Evolutionary conservation across 768 basidiomycete genomes (phyloP).

Genomic region (Suillus bovinus): DNA sequence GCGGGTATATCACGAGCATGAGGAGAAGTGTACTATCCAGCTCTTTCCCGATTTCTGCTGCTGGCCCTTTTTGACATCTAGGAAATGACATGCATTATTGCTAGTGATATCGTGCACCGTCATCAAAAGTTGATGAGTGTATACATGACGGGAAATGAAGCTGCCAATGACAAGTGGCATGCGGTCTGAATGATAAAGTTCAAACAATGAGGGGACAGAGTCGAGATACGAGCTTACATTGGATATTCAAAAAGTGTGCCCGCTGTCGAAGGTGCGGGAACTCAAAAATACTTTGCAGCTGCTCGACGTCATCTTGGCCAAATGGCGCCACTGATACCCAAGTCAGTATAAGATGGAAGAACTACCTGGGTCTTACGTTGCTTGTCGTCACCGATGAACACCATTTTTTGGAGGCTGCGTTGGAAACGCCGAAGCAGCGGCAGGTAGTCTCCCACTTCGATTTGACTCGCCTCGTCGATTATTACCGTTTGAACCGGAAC

Average conservation of each 20-base stretch:
- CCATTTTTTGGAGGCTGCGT: conserved; percentile 31
- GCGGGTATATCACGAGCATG: not conserved
- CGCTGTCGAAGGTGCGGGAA: conserved; percentile 51
- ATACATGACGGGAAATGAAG: conserved; percentile 68
- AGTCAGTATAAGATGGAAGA: conserved; percentile 9
- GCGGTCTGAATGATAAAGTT: conserved; percentile 53
- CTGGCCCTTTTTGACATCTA: conserved; percentile 39
- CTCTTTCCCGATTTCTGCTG: conserved; percentile 33
- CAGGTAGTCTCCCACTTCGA: conserved; percentile 43
- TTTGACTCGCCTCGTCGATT: conserved; percentile 51
- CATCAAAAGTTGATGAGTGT: conserved; percentile 53
- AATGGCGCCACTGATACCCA: conserved; percentile 63
- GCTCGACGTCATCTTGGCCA: conserved; percentile 67
- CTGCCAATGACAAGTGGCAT: conserved; percentile 77
- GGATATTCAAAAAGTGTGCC: conserved; percentile 61
- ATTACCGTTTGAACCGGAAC: conserved; percentile 40
- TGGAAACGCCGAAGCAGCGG: conserved; percentile 32
- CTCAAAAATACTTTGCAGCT: conserved; percentile 78
- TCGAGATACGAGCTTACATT: conserved; percentile 53
- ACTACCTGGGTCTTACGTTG: conserved; percentile 29
- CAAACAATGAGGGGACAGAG: not conserved
- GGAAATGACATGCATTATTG: conserved; percentile 34
- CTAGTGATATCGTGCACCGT: conserved; percentile 52
- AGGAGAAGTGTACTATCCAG: conserved; percentile 19
- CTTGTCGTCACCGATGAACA: conserved; percentile 42